Evolutionary conservation across 2,329 filamentous ascomycete genomes (phyloP).

Genomic region (Ramichloridium luteum): DNA sequence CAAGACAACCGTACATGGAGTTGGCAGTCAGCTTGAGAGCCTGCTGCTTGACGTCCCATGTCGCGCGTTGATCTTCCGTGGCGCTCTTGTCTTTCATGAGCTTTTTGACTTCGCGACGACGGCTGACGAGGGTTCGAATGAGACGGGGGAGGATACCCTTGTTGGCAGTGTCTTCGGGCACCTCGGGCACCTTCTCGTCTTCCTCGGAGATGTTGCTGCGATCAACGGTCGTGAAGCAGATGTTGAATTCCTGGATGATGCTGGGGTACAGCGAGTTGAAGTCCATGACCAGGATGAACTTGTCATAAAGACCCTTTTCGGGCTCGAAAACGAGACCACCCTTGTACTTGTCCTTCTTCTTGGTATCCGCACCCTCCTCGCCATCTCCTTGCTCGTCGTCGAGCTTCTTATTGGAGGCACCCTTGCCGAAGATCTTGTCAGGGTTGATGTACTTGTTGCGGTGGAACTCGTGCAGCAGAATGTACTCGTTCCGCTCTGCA

Average conservation of each 20-base stretch:
- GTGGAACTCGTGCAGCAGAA: constrained; percentile 93
- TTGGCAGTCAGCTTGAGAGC: constrained; percentile 96
- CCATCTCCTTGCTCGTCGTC: constrained; percentile 61
- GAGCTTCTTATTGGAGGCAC: constrained; percentile 46
- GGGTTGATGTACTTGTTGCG: constrained; percentile 96
- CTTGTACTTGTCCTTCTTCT: constrained; percentile 99
- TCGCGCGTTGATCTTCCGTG: constrained; percentile 72
- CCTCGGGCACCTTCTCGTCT: constrained; percentile 79
- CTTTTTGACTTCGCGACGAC: constrained; percentile 83
- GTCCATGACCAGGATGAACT: constrained; percentile 98
- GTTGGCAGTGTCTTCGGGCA: constrained; percentile 59
- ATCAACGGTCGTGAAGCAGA: constrained; percentile 97
- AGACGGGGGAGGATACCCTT: constrained; percentile 80
- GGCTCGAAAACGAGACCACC: constrained; percentile 97
- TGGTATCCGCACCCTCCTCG: constrained; percentile 51
- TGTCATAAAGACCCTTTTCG: constrained; percentile 94
- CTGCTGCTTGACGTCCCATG: constrained; percentile 97
- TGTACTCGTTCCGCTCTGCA: constrained; percentile 97
- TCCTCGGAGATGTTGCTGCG: constrained; percentile 60
- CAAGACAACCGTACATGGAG: constrained; percentile 98
- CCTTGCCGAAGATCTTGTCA: constrained; percentile 77
- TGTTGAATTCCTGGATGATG: constrained; percentile 99
- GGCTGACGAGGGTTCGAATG: constrained; percentile 80
- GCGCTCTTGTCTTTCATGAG: constrained; percentile 92
- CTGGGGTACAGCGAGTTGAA: constrained; percentile 98